Conservation (phyloP, 768 basidiomycete genomes). For the Xerocomellus dryophilus region DNA sequence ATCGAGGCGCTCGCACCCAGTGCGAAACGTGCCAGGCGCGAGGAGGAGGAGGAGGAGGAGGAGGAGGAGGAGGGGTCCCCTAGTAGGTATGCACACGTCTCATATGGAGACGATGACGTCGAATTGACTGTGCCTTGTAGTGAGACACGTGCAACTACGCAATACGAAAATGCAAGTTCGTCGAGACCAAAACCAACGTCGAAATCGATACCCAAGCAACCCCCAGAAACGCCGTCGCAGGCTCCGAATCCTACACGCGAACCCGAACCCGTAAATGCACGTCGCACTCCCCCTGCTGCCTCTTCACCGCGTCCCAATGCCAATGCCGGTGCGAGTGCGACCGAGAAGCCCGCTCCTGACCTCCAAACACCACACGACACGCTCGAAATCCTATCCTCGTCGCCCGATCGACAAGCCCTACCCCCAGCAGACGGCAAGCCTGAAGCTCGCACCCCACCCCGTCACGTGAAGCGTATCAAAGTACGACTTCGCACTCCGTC, state of each 20-base stretch:
- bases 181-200: not conserved
- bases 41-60: not conserved
- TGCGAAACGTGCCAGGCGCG: conserved; percentile 11
- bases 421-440: not conserved
- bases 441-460: not conserved
- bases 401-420: not conserved
- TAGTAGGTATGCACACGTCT: conserved; percentile 5
- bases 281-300: not conserved
- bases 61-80: not conserved
- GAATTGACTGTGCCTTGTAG: not conserved
- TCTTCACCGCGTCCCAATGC: not conserved
- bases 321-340: not conserved
- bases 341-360: not conserved
- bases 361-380: not conserved
- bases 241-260: not conserved
- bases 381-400: not conserved
- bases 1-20: not conserved
- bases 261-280: not conserved
- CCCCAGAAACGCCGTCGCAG: not conserved
- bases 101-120: not conserved
- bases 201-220: not conserved
- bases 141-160: not conserved
- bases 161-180: not conserved
- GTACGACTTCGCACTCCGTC: conserved; percentile 9
- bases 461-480: conserved; percentile 3